These are phyloP conservation scores for Choiromyces venosus DNA, from an alignment of 495 filamentous ascomycete species.

Conservation along the genomic window DNA sequence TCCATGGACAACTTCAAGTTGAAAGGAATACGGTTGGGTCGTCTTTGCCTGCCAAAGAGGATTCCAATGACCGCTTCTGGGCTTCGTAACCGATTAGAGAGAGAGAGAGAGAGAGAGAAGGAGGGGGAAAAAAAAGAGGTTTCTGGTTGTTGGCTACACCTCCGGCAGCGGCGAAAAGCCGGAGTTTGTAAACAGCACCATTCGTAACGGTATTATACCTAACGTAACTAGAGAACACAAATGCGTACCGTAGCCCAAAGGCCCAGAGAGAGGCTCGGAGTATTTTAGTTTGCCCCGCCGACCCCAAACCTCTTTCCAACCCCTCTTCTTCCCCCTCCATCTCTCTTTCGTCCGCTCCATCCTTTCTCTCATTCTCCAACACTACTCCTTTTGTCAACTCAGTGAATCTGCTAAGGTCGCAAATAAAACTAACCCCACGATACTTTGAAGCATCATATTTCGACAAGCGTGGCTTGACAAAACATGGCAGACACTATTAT, in stretches of 20 bases:
- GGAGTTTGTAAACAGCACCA: neutral
- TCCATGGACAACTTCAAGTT: neutral
- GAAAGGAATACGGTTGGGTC: neutral
- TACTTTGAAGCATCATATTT: slow-evolving; percentile 12
- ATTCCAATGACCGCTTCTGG: neutral
- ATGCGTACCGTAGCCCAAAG: neutral
- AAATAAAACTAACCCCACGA: slow-evolving; percentile 30
- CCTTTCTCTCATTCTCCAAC: slow-evolving; percentile 21
- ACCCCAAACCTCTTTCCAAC: slow-evolving; percentile 22
- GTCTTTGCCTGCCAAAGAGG: neutral
- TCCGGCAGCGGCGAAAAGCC: neutral
- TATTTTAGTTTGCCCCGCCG: slow-evolving; percentile 39
- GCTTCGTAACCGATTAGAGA: neutral
- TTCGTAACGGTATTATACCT: neutral
- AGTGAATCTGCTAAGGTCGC: neutral
- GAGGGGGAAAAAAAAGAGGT: neutral
- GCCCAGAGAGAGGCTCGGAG: slow-evolving; percentile 19
- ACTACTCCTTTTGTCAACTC: neutral
- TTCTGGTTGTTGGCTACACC: neutral
- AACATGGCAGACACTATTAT: slow-evolving; percentile 62
- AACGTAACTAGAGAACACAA: neutral
- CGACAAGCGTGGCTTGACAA: slow-evolving; percentile 14
- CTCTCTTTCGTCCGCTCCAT: slow-evolving; percentile 25
- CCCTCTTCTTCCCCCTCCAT: slow-evolving; percentile 34
- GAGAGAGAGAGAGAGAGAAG: neutral